Percentiles rank a stretch among this genome's conserved stretches.
Evolutionary conservation across 257 asterid species (phyloP).

Genomic region (Misopates orontium): DNA sequence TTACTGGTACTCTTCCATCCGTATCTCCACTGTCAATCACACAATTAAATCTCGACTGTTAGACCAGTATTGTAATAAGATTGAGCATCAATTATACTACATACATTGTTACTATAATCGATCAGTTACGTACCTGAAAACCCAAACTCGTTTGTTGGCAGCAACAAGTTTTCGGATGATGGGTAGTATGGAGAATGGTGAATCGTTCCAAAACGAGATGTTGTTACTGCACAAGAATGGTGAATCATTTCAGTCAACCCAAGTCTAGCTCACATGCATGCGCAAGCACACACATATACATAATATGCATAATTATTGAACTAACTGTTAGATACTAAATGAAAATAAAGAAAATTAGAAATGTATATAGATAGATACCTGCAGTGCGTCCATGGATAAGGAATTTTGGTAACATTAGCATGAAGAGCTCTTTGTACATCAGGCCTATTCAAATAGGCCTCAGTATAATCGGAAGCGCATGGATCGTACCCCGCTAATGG

Average conservation of each 20-base stretch:
- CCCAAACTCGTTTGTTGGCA: slow-evolving; percentile 64
- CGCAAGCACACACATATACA: not conserved
- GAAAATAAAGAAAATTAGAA: not conserved
- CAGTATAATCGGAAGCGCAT: slow-evolving; percentile 51
- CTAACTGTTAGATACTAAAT: not conserved
- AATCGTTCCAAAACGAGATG: slow-evolving; percentile 46
- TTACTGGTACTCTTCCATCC: slow-evolving; percentile 61
- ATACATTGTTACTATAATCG: not conserved
- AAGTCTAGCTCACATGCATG: too few relatives aligned
- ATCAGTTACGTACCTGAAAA: slow-evolving; percentile 77
- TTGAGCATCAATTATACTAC: not conserved
- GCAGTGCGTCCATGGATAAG: slow-evolving; percentile 86
- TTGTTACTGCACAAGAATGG: too few relatives aligned
- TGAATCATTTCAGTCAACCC: too few relatives aligned
- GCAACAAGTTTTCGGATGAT: slow-evolving; percentile 46
- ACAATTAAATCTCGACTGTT: not conserved
- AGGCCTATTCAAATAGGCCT: slow-evolving; percentile 53
- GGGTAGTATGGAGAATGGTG: slow-evolving; percentile 66
- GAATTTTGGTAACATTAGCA: slow-evolving; percentile 68
- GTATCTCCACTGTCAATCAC: slow-evolving; percentile 48
- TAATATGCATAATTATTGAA: too few relatives aligned
- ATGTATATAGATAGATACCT: slow-evolving; percentile 38
- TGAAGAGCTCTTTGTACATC: slow-evolving; percentile 84
- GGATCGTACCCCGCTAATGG: slow-evolving; percentile 72
- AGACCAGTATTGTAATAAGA: too few relatives aligned